A percentile compares a stretch with the other conserved stretches of the same genome.
Evolutionary conservation across 2,329 filamentous ascomycete species (phyloP).

Genomic region (Acephala macrosclerotiorum): DNA sequence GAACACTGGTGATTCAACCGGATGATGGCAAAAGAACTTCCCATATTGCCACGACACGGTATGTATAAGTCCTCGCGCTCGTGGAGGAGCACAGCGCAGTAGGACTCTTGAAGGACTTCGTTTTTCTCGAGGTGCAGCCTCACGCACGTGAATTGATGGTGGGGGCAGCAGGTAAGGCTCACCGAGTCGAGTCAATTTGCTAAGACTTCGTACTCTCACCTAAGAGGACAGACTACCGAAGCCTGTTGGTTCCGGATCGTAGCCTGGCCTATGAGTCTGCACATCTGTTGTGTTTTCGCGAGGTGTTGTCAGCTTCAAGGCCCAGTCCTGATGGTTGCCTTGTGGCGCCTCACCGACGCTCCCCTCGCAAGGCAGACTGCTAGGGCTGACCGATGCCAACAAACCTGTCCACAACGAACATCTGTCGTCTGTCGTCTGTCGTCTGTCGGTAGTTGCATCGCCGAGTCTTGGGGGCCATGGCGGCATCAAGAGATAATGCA

Average conservation of each 20-base stretch:
- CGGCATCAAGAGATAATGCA: background rate
- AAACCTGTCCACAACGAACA: constrained; percentile 2
- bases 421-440: background rate
- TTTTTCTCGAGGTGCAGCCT: constrained; percentile 21
- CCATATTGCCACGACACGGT: constrained; percentile 33
- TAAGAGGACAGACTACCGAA: constrained; percentile 5
- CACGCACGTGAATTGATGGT: constrained; percentile 23
- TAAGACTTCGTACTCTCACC: background rate
- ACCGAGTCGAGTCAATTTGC: constrained; percentile 22
- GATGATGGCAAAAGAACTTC: constrained; percentile 23
- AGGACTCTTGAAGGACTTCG: constrained; percentile 35
- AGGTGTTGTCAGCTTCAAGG: constrained; percentile 17
- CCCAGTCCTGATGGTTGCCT: constrained; percentile 24
- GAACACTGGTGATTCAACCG: constrained; percentile 21
- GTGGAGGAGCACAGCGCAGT: constrained; percentile 13
- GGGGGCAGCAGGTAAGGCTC: constrained; percentile 18
- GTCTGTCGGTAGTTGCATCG: constrained; percentile 3
- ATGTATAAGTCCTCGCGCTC: constrained; percentile 31
- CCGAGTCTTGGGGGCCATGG: background rate
- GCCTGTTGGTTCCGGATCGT: background rate
- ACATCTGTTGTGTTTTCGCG: background rate
- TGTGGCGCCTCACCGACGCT: constrained; percentile 19
- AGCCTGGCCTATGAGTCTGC: constrained; percentile 23
- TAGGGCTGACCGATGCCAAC: constrained; percentile 19
- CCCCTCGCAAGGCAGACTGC: constrained; percentile 20